Percentiles rank a stretch among this genome's conserved stretches.
These are phyloP conservation scores for Boletus hoseneyae DNA, from an alignment of 1,284 basidiomycete genomes.

Conservation along the genomic window DNA sequence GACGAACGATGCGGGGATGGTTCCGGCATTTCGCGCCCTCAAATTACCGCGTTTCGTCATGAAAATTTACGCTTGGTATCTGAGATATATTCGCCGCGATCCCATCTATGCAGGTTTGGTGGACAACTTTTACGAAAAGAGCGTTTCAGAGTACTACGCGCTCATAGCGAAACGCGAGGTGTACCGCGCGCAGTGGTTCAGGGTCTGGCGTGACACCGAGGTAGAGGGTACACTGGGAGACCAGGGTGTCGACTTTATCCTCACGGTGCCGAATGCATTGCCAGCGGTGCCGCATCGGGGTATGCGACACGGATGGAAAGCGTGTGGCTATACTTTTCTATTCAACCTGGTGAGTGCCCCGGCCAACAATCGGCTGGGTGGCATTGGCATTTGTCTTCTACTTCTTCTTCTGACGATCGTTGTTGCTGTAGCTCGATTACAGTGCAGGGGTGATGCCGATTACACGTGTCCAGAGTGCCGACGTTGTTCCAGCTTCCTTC, in stretches of 20 bases:
- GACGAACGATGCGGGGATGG: slow-evolving; percentile 33
- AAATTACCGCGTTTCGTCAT: slow-evolving; percentile 30
- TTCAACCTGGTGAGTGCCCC: slow-evolving; percentile 40
- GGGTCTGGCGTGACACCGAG: slow-evolving; percentile 44
- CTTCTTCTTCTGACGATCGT: background rate
- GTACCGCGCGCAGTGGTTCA: slow-evolving; percentile 43
- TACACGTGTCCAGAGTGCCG: slow-evolving; percentile 48
- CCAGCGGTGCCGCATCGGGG: slow-evolving; percentile 51
- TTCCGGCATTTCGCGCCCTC: slow-evolving; percentile 31
- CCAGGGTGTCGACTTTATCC: slow-evolving; percentile 53
- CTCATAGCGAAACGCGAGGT: slow-evolving; percentile 43
- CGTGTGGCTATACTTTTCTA: slow-evolving; percentile 43
- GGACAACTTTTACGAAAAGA: slow-evolving; percentile 41
- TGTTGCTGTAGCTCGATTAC: slow-evolving; percentile 45
- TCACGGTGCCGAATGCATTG: slow-evolving; percentile 57
- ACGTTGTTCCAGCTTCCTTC: slow-evolving; percentile 34
- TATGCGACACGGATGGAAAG: slow-evolving; percentile 41
- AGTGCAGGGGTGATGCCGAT: slow-evolving; percentile 60
- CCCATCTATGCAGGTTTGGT: slow-evolving; percentile 34
- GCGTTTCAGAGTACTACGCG: slow-evolving; percentile 41
- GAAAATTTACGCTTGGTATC: slow-evolving; percentile 32
- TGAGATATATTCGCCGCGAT: slow-evolving; percentile 29
- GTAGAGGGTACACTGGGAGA: slow-evolving; percentile 29
- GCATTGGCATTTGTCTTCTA: no score
- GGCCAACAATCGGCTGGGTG: background rate